Evolutionary conservation across 73 alveolate genomes (phyloP).

Genomic region (Uronychia setigera): DNA sequence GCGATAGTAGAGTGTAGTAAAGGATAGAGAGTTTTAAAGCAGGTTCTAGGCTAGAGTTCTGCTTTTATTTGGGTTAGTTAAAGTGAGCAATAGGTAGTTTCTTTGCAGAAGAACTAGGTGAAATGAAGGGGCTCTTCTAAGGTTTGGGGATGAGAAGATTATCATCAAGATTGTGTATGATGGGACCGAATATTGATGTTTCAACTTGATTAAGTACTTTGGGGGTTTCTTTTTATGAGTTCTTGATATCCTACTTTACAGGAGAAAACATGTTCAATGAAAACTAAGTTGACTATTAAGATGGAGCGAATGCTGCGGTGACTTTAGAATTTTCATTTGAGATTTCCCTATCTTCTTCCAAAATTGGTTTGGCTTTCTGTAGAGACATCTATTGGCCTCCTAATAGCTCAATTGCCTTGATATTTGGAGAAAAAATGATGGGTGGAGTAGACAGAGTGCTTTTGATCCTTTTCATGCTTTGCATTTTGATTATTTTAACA

Average conservation of each 20-base stretch:
- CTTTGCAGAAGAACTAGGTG: not conserved
- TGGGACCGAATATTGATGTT: not conserved
- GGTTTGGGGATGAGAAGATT: not conserved
- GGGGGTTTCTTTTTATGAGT: not conserved
- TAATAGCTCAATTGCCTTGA: not conserved
- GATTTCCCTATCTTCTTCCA: not conserved
- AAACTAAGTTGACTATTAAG: not conserved
- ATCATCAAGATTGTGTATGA: not conserved
- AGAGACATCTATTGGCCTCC: not conserved
- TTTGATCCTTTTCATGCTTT: not conserved
- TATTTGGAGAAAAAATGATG: not conserved
- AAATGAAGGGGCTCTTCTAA: too few relatives aligned
- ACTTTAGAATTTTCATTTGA: not conserved
- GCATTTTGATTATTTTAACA: too few relatives aligned
- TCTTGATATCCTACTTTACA: not conserved
- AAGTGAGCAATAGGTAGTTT: not conserved
- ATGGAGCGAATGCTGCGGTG: too few relatives aligned
- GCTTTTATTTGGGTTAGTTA: not conserved
- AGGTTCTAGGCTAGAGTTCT: not conserved
- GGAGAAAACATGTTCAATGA: not conserved
- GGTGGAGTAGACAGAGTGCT: not conserved
- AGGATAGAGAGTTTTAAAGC: not conserved
- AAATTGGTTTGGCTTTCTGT: not conserved
- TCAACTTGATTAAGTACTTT: not conserved
- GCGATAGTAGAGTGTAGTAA: not conserved